A percentile compares a stretch with the other conserved stretches of the same genome.
These are phyloP conservation scores for Persicaria maculosa DNA, from an alignment of 148 eudicot genomes.

Conservation along the genomic window DNA sequence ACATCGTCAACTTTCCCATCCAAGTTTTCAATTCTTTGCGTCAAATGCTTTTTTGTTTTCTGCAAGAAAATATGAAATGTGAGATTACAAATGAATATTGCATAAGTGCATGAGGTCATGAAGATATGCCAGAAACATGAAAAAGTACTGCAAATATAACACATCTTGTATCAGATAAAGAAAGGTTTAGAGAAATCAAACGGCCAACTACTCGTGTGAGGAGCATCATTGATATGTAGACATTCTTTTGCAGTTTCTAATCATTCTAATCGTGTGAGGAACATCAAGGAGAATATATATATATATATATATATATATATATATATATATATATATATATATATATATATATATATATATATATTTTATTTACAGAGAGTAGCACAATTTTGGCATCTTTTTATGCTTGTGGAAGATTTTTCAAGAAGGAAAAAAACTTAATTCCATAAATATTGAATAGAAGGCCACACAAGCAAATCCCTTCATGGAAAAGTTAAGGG, in stretches of 20 bases:
- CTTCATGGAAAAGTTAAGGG: background rate
- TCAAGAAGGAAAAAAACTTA: background rate
- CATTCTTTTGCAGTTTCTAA: background rate
- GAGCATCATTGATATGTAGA: background rate
- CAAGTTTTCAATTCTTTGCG: slow-evolving; percentile 72
- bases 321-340: background rate
- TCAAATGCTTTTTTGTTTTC: slow-evolving; percentile 78
- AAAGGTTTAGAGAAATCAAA: background rate
- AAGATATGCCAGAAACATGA: background rate
- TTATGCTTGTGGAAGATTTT: background rate
- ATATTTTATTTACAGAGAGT: background rate
- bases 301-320: background rate
- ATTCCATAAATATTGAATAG: background rate
- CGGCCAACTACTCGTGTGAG: background rate
- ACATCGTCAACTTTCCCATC: slow-evolving; percentile 83
- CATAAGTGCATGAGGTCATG: background rate
- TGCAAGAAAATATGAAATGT: slow-evolving; percentile 21
- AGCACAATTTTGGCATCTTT: background rate
- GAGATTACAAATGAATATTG: background rate
- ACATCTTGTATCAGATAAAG: background rate
- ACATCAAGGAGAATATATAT: background rate
- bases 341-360: background rate
- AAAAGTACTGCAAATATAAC: background rate
- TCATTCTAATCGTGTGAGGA: background rate
- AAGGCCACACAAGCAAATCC: background rate